phyloP scores from a whole-genome alignment of 495 filamentous ascomycete species.

The Clohesyomyces aquaticus region DNA sequence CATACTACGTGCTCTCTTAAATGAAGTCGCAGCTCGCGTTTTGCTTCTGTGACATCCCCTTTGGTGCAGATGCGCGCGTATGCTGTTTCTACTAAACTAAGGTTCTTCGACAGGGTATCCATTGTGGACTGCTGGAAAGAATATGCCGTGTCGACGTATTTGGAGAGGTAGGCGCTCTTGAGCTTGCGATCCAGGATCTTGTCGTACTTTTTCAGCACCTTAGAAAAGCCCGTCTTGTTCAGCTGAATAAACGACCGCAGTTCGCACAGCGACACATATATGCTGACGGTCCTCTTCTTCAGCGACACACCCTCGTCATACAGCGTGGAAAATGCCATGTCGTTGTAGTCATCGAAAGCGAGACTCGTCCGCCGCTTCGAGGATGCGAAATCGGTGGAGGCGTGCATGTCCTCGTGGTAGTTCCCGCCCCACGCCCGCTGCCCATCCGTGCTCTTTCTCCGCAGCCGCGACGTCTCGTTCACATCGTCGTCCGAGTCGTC shows the following conservation, averaged over 20 bases:
- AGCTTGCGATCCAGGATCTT: conserved; percentile 86
- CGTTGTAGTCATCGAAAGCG: conserved; percentile 72
- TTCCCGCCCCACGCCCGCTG: conserved; percentile 38
- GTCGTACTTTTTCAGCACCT: conserved; percentile 98
- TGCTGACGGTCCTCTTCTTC: conserved; percentile 84
- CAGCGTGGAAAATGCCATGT: conserved; percentile 68
- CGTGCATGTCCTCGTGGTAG: conserved; percentile 45
- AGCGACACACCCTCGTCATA: conserved; percentile 83
- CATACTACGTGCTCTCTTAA: conserved; percentile 97
- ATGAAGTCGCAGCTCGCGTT: conserved; percentile 84
- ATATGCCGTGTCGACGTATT: conserved; percentile 70
- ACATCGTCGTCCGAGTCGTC: conserved; percentile 65
- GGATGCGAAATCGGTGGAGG: conserved; percentile 59
- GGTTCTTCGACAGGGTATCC: conserved; percentile 68
- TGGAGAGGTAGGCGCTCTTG: conserved; percentile 71
- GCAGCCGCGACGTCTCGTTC: conserved; percentile 63
- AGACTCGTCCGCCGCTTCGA: conserved; percentile 59
- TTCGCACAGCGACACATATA: conserved; percentile 94
- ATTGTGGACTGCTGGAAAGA: conserved; percentile 76
- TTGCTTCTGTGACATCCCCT: conserved; percentile 73
- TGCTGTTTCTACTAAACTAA: conserved; percentile 70
- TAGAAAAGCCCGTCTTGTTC: conserved; percentile 93
- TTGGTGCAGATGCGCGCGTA: conserved; percentile 83
- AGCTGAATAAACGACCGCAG: conserved; percentile 94
- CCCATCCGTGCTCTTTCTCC: conserved; percentile 41